Evolutionary conservation across 1,284 basidiomycete genomes (phyloP).

Genomic region (Leccinum huronense): DNA sequence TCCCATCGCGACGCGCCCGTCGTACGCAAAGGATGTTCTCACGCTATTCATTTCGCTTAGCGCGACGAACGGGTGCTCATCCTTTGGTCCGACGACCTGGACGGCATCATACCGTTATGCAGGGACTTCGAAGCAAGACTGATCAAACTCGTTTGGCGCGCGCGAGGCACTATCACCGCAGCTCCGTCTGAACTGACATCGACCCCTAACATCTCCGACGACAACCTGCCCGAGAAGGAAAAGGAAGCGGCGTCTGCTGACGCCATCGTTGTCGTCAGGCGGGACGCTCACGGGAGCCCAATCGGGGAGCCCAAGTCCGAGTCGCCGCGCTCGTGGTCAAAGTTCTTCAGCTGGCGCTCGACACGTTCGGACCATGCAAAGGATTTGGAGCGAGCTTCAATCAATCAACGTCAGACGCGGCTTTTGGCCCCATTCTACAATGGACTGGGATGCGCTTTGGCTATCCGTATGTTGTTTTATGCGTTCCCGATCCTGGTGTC

Average conservation of each 20-base stretch:
- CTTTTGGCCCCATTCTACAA: constrained; percentile 77
- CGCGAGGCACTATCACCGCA: constrained; percentile 38
- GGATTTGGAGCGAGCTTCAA: constrained; percentile 51
- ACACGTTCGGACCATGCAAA: constrained; percentile 23
- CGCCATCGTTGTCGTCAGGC: constrained; percentile 30
- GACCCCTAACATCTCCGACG: constrained; percentile 48
- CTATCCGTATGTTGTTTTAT: constrained; percentile 49
- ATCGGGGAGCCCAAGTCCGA: constrained; percentile 18
- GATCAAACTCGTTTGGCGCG: constrained; percentile 78
- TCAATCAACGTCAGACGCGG: constrained; percentile 45
- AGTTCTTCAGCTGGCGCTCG: constrained; percentile 37
- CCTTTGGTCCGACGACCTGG: constrained; percentile 76
- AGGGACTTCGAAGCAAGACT: constrained; percentile 73
- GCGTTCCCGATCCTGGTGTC: neutral
- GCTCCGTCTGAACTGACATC: constrained; percentile 47
- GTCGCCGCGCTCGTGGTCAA: constrained; percentile 23
- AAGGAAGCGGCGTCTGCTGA: constrained; percentile 26
- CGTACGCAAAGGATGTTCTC: constrained; percentile 28
- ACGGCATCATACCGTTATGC: constrained; percentile 65
- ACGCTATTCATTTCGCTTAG: constrained; percentile 35
- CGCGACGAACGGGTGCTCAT: constrained; percentile 73
- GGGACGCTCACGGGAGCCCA: constrained; percentile 26
- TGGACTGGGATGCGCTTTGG: constrained; percentile 67
- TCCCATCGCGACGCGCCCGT: neutral
- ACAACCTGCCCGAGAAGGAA: constrained; percentile 51